phyloP scores from a whole-genome alignment of 2,329 filamentous ascomycete species.

The Corniculantispora saksenae region DNA sequence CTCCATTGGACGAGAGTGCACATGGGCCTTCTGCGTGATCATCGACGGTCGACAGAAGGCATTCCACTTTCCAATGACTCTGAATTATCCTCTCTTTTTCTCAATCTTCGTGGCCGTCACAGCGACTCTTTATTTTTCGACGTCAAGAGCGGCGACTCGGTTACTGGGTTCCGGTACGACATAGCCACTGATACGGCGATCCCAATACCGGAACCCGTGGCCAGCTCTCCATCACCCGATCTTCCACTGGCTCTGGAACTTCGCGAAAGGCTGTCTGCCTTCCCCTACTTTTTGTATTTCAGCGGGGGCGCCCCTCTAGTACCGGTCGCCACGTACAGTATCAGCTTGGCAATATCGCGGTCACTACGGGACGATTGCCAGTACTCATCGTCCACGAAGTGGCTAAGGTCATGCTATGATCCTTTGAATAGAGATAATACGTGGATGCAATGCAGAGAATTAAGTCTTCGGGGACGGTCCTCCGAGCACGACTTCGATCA shows the following conservation, averaged over 20 bases:
- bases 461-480: too few species aligned
- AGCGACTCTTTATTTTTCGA: slow-evolving; percentile 14
- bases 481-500: too few species aligned
- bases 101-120: slow-evolving; percentile 6
- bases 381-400: slow-evolving; percentile 5
- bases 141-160: neutral
- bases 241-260: neutral
- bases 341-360: slow-evolving; percentile 3
- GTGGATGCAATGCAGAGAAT: slow-evolving; percentile 11
- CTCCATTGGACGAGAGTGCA: slow-evolving; percentile 13
- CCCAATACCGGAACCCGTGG: slow-evolving; percentile 12
- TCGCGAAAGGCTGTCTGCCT: neutral
- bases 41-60: slow-evolving; percentile 12
- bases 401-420: slow-evolving; percentile 10
- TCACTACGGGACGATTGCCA: slow-evolving; percentile 7
- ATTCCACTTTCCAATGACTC: slow-evolving; percentile 3
- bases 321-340: neutral
- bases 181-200: slow-evolving; percentile 13
- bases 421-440: slow-evolving; percentile 13
- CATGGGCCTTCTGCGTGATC: slow-evolving; percentile 9
- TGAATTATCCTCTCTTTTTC: neutral
- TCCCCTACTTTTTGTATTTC: slow-evolving; percentile 15
- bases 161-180: slow-evolving; percentile 15
- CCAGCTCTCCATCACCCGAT: neutral
- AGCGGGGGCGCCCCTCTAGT: slow-evolving; percentile 6